Evolutionary conservation across 202 grass and related monocot genomes (phyloP).

Genomic region (Brachypodium distachyon): DNA sequence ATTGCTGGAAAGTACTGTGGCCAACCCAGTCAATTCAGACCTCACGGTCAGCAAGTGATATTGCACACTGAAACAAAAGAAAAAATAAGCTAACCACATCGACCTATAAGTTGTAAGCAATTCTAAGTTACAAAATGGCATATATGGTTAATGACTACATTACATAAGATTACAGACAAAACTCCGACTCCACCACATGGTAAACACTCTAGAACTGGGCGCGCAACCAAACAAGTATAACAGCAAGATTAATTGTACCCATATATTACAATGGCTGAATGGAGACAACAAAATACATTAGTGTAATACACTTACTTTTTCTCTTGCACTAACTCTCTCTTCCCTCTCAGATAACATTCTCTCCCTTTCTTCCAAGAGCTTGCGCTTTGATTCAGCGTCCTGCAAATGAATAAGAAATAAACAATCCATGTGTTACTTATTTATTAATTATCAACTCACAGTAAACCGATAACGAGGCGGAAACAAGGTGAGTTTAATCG

Average conservation of each 20-base stretch:
- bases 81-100: conserved; percentile 5
- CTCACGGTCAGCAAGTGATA: background rate
- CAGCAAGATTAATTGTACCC: background rate
- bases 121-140: background rate
- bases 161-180: background rate
- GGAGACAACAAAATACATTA: background rate
- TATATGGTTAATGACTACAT: background rate
- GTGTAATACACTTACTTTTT: conserved; percentile 49
- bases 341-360: conserved; percentile 51
- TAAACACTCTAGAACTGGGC: background rate
- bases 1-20: background rate
- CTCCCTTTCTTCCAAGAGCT: conserved; percentile 49
- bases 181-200: too few relatives aligned
- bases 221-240: background rate
- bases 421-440: conserved; percentile 13
- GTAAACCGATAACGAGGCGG: background rate
- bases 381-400: conserved; percentile 54
- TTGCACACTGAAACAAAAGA: background rate
- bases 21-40: background rate
- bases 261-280: background rate
- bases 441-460: conserved; percentile 16
- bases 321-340: conserved; percentile 50
- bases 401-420: conserved; percentile 31
- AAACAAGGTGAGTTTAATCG: background rate
- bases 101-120: background rate